Evolutionary conservation across 257 asterid genomes (phyloP).

Genomic region (Orobanche coerulescens): DNA sequence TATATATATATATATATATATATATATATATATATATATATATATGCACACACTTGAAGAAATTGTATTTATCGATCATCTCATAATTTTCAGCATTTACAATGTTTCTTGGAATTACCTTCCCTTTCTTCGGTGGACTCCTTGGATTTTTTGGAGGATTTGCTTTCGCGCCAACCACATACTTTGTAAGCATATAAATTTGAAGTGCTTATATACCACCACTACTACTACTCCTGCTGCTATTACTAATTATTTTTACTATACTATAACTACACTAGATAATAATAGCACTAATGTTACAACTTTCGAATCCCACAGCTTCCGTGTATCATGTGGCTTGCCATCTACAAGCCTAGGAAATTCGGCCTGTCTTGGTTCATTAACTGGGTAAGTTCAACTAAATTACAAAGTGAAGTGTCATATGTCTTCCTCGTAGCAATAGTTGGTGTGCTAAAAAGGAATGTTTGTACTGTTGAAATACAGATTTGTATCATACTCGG

Average conservation of each 20-base stretch:
- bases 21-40: too few species aligned
- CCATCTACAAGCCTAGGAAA: slow-evolving; percentile 60
- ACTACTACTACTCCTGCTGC: too few species aligned
- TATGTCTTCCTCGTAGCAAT: background rate
- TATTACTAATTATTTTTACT: background rate
- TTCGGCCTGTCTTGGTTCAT: slow-evolving; percentile 58
- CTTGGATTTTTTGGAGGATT: slow-evolving; percentile 90
- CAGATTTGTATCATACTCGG: slow-evolving; percentile 42
- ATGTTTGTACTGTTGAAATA: background rate
- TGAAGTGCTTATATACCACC: background rate
- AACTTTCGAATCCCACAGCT: slow-evolving; percentile 37
- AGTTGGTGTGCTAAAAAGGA: background rate
- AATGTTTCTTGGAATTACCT: slow-evolving; percentile 72
- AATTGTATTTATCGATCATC: too few species aligned
- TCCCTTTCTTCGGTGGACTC: slow-evolving; percentile 94
- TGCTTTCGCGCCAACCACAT: slow-evolving; percentile 94
- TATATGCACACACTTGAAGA: too few species aligned
- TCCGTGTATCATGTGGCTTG: slow-evolving; percentile 77
- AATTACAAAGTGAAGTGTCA: background rate
- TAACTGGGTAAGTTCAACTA: slow-evolving; percentile 45
- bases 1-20: too few species aligned
- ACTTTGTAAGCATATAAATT: slow-evolving; percentile 63
- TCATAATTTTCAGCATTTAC: slow-evolving; percentile 53
- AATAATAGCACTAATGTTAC: background rate
- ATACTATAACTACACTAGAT: background rate